Conservation (phyloP, 1,284 basidiomycete genomes). For the Wolfiporia cocos region DNA sequence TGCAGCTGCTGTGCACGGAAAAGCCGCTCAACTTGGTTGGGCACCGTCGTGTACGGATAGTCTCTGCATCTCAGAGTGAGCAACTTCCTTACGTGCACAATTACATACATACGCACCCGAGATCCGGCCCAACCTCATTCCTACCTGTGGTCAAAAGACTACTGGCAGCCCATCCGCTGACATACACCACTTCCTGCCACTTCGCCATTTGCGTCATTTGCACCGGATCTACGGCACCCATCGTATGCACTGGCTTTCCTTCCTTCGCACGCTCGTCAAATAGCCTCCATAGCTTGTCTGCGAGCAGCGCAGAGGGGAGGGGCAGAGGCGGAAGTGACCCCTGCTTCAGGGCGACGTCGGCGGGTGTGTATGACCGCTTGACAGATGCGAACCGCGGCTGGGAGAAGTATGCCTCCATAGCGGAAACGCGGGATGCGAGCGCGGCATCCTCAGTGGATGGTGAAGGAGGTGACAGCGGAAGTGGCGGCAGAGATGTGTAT, state of each 20-base stretch:
- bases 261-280: slow-evolving; percentile 61
- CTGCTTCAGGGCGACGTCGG: slow-evolving; percentile 81
- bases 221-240: slow-evolving; percentile 88
- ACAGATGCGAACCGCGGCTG: slow-evolving; percentile 70
- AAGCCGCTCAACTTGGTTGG: slow-evolving; percentile 85
- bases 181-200: slow-evolving; percentile 91
- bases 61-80: no score
- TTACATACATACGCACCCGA: slow-evolving; percentile 69
- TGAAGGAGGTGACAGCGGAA: slow-evolving; percentile 63
- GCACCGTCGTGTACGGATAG: slow-evolving; percentile 93
- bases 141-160: slow-evolving; percentile 87
- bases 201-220: slow-evolving; percentile 98
- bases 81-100: no score
- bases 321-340: slow-evolving; percentile 80
- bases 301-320: slow-evolving; percentile 70
- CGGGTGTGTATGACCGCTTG: slow-evolving; percentile 75
- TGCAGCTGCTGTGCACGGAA: slow-evolving; percentile 85
- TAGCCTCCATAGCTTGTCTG: slow-evolving; percentile 76
- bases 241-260: slow-evolving; percentile 72
- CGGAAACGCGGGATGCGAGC: slow-evolving; percentile 57
- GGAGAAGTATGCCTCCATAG: slow-evolving; percentile 70
- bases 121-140: slow-evolving; percentile 97
- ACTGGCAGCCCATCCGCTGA: slow-evolving; percentile 90
- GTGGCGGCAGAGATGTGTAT: slow-evolving; percentile 16
- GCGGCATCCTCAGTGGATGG: slow-evolving; percentile 57